A percentile compares a stretch with the other conserved stretches of the same genome.
Evolutionary conservation across 2,329 filamentous ascomycete genomes (phyloP).

Genomic region (Leptographium lundbergii): DNA sequence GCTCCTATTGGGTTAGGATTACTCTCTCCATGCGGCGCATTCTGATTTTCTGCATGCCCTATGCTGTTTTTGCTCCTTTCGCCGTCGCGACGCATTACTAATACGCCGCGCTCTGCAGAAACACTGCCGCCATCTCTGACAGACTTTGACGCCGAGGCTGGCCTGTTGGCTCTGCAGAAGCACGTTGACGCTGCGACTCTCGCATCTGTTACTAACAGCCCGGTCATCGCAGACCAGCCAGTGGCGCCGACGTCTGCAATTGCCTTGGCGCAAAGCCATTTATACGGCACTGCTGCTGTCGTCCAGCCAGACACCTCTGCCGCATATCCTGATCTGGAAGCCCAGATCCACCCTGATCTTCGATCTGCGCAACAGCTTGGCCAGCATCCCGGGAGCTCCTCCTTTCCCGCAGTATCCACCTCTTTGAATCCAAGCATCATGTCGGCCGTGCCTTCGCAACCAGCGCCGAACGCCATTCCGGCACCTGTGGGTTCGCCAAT

Average conservation of each 20-base stretch:
- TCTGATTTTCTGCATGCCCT: not conserved
- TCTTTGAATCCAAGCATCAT: not conserved
- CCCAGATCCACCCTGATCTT: constrained; percentile 10
- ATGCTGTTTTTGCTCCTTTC: not conserved
- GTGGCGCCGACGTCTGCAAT: not conserved
- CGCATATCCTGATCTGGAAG: constrained; percentile 2
- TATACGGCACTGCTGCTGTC: constrained; percentile 5
- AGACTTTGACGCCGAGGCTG: constrained; percentile 7
- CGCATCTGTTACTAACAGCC: not conserved
- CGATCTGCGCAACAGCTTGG: constrained; percentile 1
- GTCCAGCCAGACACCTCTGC: not conserved
- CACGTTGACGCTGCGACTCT: constrained; percentile 7
- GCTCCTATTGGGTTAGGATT: not conserved
- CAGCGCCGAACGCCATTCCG: constrained; percentile 14
- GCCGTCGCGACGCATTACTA: not conserved
- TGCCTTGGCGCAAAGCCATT: not conserved
- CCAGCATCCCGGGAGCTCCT: not conserved
- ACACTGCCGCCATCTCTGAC: not conserved
- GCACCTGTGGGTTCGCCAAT: constrained; percentile 18
- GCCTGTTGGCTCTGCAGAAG: constrained; percentile 7
- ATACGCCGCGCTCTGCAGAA: not conserved
- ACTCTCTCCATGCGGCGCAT: too few relatives aligned
- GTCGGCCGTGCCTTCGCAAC: constrained; percentile 9
- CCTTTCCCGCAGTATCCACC: not conserved
- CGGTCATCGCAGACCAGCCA: not conserved